Evolutionary conservation across 1,284 basidiomycete genomes (phyloP).

Genomic region (Trichosporon coremiiforme): DNA sequence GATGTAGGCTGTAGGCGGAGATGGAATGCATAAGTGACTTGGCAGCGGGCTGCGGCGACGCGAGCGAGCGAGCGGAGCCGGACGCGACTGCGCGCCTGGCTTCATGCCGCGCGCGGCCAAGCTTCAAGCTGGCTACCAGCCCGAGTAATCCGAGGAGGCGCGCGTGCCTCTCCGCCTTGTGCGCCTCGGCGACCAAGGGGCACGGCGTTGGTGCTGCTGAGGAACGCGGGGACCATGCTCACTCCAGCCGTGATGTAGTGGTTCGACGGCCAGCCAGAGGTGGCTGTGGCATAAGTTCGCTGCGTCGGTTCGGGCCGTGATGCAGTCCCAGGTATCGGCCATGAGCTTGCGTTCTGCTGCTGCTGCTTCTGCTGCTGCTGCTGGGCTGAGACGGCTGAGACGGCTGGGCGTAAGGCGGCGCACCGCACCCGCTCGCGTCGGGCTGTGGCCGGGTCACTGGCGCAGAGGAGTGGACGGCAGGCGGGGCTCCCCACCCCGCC

Average conservation of each 20-base stretch:
- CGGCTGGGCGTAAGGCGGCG: not conserved
- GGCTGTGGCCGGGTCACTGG: too few species aligned
- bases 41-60: not conserved
- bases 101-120: too few species aligned
- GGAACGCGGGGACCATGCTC: not conserved
- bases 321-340: too few species aligned
- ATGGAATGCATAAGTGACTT: constrained; percentile 3
- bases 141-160: too few species aligned
- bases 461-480: not conserved
- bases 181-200: not conserved
- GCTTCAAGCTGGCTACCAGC: too few species aligned
- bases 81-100: too few species aligned
- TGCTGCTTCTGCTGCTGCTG: too few species aligned
- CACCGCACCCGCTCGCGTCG: not conserved
- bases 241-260: not conserved
- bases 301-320: not conserved
- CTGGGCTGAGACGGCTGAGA: not conserved
- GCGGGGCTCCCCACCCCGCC: not conserved
- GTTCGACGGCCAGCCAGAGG: not conserved
- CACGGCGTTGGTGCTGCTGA: not conserved
- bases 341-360: too few species aligned
- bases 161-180: too few species aligned
- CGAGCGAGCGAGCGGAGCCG: not conserved
- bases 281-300: not conserved
- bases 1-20: not conserved